Evolutionary conservation across 202 grass and related monocot species (phyloP), one percentile per base, ranked within the genome.

Genomic region (Bolboschoenoplectus hybrid): DNA sequence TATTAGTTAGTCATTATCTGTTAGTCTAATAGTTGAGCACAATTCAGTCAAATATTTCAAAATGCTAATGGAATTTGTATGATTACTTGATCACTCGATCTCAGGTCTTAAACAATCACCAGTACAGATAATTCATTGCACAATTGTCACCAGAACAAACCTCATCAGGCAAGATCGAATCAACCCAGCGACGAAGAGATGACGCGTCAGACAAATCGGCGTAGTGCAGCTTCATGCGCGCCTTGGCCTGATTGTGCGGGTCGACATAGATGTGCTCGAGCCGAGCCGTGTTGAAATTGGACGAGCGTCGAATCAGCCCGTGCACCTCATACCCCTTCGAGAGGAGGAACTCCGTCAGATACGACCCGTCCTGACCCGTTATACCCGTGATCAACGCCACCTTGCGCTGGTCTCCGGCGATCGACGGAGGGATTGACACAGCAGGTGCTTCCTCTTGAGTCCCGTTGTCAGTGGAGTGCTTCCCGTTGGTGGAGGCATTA

Each of bases 201-300:
- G 96, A 96, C 1, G 96, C 91, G 86, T 98, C 96, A 64, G 96
- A 91, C 74, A 96, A 90, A 92, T 98, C 96, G 63, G 96, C 93
- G 85, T 98, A 98, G 93, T 98, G 97, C 52, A 98, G 90, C 52
- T 90, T 92, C 91, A 98, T 89, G 53, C 91, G 93, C 2, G 82
- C 80, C 0, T 63, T 79, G 84, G 90, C 16, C 9, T 87, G 87
- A 19, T 91, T 90, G 87, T 98, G 96, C 40, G 96, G 96, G 80
- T 98, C 96, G 82, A 95, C 91, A 88, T 98, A 98, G 86, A 98
- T 82, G 87, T 98, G 96, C 2, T 98, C 93, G 1, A 98, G 91
- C 2, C 93, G 76, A 80, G 90, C 89, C 17, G 93, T 98, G 89
- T 98, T 98, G 89, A 98, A 98, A 91, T 98, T 98, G 90, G 96